Percentiles rank a stretch among this genome's conserved stretches.
phyloP scores from a whole-genome alignment of 2,329 filamentous ascomycete species.

The Phialophora macrospora region DNA sequence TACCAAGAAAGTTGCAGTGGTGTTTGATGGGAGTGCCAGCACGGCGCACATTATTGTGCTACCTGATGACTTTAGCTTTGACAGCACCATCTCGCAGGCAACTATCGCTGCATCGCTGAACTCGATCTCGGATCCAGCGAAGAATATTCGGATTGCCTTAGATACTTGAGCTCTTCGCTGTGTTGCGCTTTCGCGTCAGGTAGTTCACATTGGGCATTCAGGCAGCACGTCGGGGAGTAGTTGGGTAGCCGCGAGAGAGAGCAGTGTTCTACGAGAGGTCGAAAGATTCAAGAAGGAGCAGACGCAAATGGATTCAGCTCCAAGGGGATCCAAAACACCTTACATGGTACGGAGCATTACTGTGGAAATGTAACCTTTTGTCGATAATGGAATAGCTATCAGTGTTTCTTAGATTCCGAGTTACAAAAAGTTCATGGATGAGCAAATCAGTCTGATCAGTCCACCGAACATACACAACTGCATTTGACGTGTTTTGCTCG shows the following conservation, averaged over 20 bases:
- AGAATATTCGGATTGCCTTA: slow-evolving; percentile 25
- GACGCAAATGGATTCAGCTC: not conserved
- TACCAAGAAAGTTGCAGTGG: slow-evolving; percentile 67
- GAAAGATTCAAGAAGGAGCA: not conserved
- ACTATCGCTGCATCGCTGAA: slow-evolving; percentile 28
- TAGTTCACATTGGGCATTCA: not conserved
- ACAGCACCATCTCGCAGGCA: slow-evolving; percentile 25
- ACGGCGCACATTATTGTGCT: slow-evolving; percentile 35
- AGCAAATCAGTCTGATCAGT: not conserved
- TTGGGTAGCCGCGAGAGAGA: not conserved
- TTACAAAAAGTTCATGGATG: no score
- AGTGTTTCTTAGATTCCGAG: no score
- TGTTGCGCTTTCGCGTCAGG: not conserved
- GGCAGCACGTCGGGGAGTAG: not conserved
- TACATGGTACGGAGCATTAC: no score
- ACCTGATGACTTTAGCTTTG: slow-evolving; percentile 32
- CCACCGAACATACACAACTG: not conserved
- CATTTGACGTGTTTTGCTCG: no score
- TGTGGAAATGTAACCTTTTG: no score
- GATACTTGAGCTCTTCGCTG: slow-evolving; percentile 14
- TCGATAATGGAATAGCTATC: no score
- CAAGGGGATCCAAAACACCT: not conserved
- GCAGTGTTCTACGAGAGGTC: not conserved
- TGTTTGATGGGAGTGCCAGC: slow-evolving; percentile 54
- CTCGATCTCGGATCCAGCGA: slow-evolving; percentile 21